Percentiles rank a stretch among this genome's conserved stretches.
Evolutionary conservation across 441 rosid genomes (phyloP).

Genomic region (Populus hybrid): DNA sequence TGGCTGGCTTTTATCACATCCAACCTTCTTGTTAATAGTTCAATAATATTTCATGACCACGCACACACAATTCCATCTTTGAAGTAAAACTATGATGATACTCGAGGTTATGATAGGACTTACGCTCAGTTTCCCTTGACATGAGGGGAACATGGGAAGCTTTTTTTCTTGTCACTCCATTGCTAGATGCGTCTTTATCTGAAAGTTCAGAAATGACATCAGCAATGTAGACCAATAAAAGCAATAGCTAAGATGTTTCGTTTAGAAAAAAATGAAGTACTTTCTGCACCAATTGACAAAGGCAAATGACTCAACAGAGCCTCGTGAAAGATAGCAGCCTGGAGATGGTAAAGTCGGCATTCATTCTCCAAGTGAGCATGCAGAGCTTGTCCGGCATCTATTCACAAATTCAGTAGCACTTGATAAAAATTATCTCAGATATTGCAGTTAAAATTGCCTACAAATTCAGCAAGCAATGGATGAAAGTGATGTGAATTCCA

Average conservation of each 20-base stretch:
- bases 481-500: slow-evolving; percentile 2
- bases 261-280: slow-evolving; percentile 1
- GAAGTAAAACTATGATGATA: neutral
- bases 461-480: slow-evolving; percentile 1
- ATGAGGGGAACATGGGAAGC: slow-evolving; percentile 56
- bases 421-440: neutral
- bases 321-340: slow-evolving; percentile 70
- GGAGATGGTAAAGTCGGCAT: slow-evolving; percentile 51
- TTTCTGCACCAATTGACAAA: slow-evolving; percentile 35
- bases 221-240: slow-evolving; percentile 2
- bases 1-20: neutral
- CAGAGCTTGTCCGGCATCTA: slow-evolving; percentile 62
- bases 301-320: slow-evolving; percentile 57
- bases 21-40: neutral
- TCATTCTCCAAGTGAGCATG: slow-evolving; percentile 65
- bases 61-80: neutral
- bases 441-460: slow-evolving; percentile 9
- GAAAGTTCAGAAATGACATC: slow-evolving; percentile 16
- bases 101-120: slow-evolving; percentile 26
- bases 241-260: neutral
- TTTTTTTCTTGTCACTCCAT: slow-evolving; percentile 39
- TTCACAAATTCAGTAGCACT: slow-evolving; percentile 8
- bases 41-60: neutral
- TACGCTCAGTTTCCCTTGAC: slow-evolving; percentile 87
- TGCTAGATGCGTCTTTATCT: slow-evolving; percentile 32